These are phyloP conservation scores for Chlorella vulgaris DNA, from an alignment of 139 green algal species.

Conservation along the genomic window DNA sequence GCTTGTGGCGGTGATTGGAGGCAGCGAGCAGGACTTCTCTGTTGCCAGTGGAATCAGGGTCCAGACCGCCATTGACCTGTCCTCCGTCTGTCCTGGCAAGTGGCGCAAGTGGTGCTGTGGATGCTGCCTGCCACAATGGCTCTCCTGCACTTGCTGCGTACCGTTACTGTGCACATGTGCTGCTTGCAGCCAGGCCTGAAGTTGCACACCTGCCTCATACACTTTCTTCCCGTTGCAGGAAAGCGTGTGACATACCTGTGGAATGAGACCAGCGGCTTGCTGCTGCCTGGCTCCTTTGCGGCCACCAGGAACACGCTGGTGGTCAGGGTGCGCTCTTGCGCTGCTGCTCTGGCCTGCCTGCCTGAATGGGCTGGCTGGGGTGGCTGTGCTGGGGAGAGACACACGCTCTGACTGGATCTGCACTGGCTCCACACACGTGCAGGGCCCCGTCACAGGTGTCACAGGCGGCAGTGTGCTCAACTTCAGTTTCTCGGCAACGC, in stretches of 20 bases:
- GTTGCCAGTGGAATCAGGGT: not conserved
- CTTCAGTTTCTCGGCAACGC: not conserved
- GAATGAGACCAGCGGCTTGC: not conserved
- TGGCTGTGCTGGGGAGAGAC: no score
- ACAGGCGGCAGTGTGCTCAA: not conserved
- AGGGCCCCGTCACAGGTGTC: not conserved
- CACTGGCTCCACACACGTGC: no score
- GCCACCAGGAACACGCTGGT: not conserved
- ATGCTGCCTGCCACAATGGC: no score
- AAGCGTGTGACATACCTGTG: conserved; percentile 2
- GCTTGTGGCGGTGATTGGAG: not conserved
- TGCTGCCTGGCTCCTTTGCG: not conserved
- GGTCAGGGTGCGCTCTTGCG: not conserved
- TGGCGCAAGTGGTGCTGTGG: not conserved
- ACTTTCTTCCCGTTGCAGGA: not conserved
- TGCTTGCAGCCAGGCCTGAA: not conserved
- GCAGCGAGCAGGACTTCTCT: not conserved
- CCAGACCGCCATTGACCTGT: not conserved
- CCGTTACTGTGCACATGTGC: not conserved
- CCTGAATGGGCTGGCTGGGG: not conserved
- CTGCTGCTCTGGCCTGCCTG: not conserved
- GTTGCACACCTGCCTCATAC: not conserved
- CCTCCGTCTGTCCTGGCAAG: conserved; percentile 5
- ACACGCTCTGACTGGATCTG: no score
- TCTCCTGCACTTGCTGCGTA: no score